Conservation (phyloP, 2,329 filamentous ascomycete species). For the Curvularia eragrostidis region DNA sequence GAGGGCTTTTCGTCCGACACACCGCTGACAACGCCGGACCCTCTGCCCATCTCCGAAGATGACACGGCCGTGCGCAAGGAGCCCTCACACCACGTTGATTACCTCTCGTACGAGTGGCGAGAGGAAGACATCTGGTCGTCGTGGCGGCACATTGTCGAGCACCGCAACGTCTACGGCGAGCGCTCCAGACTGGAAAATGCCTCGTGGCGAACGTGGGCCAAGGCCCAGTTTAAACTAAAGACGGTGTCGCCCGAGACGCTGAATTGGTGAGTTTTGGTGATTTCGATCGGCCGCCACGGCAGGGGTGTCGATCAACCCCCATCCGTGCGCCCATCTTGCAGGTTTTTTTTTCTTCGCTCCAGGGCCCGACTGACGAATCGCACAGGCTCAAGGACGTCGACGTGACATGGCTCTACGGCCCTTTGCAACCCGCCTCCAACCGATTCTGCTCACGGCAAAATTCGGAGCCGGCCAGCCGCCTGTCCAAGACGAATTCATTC, state of each 20-base stretch:
- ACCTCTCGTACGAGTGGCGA: slow-evolving; percentile 89
- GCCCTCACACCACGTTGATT: slow-evolving; percentile 91
- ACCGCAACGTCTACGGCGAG: slow-evolving; percentile 79
- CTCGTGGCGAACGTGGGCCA: slow-evolving; percentile 96
- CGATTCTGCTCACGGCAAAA: slow-evolving; percentile 58
- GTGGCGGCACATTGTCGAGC: slow-evolving; percentile 90
- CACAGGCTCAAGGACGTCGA: slow-evolving; percentile 93
- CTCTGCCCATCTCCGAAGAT: slow-evolving; percentile 68
- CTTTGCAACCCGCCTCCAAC: slow-evolving; percentile 75
- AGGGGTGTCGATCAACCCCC: slow-evolving; percentile 36
- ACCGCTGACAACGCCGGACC: slow-evolving; percentile 63
- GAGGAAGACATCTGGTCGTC: slow-evolving; percentile 98
- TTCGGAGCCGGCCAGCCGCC: slow-evolving; percentile 60
- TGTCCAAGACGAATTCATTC: slow-evolving; percentile 71
- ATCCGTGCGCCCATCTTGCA: slow-evolving; percentile 32
- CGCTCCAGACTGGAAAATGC: slow-evolving; percentile 88
- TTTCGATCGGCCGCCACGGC: slow-evolving; percentile 33
- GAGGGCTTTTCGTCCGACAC: slow-evolving; percentile 54
- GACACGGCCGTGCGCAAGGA: slow-evolving; percentile 76
- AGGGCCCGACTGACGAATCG: slow-evolving; percentile 38
- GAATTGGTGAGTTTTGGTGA: slow-evolving; percentile 74
- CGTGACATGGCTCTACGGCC: slow-evolving; percentile 96
- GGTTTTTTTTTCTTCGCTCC: slow-evolving; percentile 16
- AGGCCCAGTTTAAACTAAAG: slow-evolving; percentile 83
- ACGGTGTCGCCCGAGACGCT: slow-evolving; percentile 90